A percentile compares a stretch with the other conserved stretches of the same genome.
phyloP scores from a whole-genome alignment of 805 yeast genomes.

The Wickerhamomyces ciferrii region DNA sequence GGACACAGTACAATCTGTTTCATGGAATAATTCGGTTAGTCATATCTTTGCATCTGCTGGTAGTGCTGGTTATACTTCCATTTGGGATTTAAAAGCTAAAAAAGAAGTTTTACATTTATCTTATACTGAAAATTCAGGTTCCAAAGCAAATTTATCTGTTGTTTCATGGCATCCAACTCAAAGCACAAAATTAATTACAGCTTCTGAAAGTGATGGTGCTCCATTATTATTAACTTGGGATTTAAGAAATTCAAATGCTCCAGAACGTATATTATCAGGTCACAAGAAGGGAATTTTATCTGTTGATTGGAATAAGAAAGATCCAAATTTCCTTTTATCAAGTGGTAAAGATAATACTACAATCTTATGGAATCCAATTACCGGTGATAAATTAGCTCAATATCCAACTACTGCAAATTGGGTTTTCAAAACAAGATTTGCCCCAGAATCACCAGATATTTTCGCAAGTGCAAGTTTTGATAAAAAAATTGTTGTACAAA shows the following conservation, averaged over 20 bases:
- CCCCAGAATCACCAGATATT: slow-evolving; percentile 82
- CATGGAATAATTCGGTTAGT: slow-evolving; percentile 83
- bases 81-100: slow-evolving; percentile 89
- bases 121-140: slow-evolving; percentile 47
- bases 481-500: slow-evolving; percentile 74
- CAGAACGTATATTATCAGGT: slow-evolving; percentile 69
- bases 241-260: slow-evolving; percentile 88
- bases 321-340: slow-evolving; percentile 73
- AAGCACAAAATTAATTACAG: slow-evolving; percentile 83
- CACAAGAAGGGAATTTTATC: slow-evolving; percentile 87
- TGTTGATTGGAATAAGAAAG: slow-evolving; percentile 89
- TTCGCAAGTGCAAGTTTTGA: slow-evolving; percentile 88
- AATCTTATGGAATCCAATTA: slow-evolving; percentile 82
- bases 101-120: slow-evolving; percentile 85
- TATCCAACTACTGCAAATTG: slow-evolving; percentile 92
- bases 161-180: slow-evolving; percentile 95
- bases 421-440: slow-evolving; percentile 86
- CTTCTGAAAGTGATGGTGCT: slow-evolving; percentile 72
- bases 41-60: slow-evolving; percentile 92
- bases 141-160: slow-evolving; percentile 65
- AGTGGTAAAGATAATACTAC: slow-evolving; percentile 90
- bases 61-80: slow-evolving; percentile 77
- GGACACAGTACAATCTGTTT: slow-evolving; percentile 73
- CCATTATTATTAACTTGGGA: slow-evolving; percentile 92
- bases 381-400: slow-evolving; percentile 70